Percentiles rank a stretch among this genome's conserved stretches.
Conservation (phyloP, 768 basidiomycete species). For the Asterophora parasitica region DNA sequence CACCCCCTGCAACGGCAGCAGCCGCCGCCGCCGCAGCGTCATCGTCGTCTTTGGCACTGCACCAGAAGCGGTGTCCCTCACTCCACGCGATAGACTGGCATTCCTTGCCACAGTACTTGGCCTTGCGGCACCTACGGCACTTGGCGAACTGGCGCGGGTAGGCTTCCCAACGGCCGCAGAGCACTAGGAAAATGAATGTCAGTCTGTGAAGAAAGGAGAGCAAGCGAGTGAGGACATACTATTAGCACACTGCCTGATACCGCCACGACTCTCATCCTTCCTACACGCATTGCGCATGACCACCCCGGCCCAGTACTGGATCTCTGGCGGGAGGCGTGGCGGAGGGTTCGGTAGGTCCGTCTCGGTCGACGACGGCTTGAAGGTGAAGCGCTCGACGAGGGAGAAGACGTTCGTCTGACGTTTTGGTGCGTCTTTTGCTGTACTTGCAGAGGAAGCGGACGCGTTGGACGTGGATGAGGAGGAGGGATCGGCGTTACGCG, state of each 20-base stretch:
- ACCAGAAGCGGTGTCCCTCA: slow-evolving; percentile 96
- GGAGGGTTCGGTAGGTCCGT: slow-evolving; percentile 64
- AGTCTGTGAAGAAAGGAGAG: neutral
- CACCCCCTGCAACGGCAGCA: neutral
- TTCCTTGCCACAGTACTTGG: slow-evolving; percentile 97
- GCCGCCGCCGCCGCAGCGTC: slow-evolving; percentile 20
- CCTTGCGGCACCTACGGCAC: slow-evolving; percentile 91
- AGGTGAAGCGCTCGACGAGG: slow-evolving; percentile 94
- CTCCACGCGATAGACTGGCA: slow-evolving; percentile 97
- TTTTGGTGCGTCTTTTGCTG: neutral
- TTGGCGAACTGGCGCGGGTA: slow-evolving; percentile 96
- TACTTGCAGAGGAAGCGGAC: too few species aligned
- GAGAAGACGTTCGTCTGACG: slow-evolving; percentile 90
- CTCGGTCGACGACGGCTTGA: slow-evolving; percentile 83
- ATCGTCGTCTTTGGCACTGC: slow-evolving; percentile 59
- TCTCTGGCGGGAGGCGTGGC: slow-evolving; percentile 77
- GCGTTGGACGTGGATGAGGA: too few species aligned
- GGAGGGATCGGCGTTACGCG: too few species aligned
- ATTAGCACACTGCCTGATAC: slow-evolving; percentile 96
- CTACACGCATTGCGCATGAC: slow-evolving; percentile 99
- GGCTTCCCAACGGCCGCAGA: slow-evolving; percentile 92
- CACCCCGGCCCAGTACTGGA: slow-evolving; percentile 99
- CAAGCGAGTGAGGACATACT: slow-evolving; percentile 46
- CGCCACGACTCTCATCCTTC: slow-evolving; percentile 90
- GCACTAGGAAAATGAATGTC: slow-evolving; percentile 46